Evolutionary conservation across 2,329 filamentous ascomycete genomes (phyloP), one percentile per base, ranked within the genome.

Genomic region (Botrytis elliptica): DNA sequence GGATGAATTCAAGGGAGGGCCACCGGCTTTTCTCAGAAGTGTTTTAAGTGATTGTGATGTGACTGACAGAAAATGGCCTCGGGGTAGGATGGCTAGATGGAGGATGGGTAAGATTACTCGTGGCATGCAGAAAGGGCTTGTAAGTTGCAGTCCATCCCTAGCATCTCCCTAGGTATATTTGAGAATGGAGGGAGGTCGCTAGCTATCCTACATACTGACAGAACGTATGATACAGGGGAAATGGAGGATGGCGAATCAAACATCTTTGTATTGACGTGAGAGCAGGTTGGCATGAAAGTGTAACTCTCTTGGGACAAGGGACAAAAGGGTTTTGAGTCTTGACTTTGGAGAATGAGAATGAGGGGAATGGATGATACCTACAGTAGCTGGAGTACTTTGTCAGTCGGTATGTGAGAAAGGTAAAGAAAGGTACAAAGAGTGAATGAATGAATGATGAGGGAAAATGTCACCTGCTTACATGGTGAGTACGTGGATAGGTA

Each of bases 111-210:
- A 36, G 63, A 66, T 55, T 55, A 55, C 25, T 67, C 65, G 65
- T 67, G 65, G 65, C 46, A 55, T 67, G 46, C 36, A 67, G 65
- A 67, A 40, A 55, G 65, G 36, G 36, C 33, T 29, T 55, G 65
- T 46, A 67, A 36, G 33, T 57, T 57, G 52, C n/a, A 66, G 42
- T 49, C 33, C 16, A 22, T 25, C 5, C 42, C 42, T 42, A 44
- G 22, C 9, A 42, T 62, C 36, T 57, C 7, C 8, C 29, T 42
- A 42, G 40, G 42, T 38, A 52, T 20, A 40, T 33, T 46, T 65
- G 62, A 29, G n/a, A n/a, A 64, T 64, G n/a, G 16, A 10, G 60
- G 49, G n/a, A 29, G 52, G 6, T 57, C n/a, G 52, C 52, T n/a
- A 4, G 60, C 22, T 22, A 22, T 29, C 62, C 62, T n/a, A 33